Evolutionary conservation across 2,329 filamentous ascomycete species (phyloP), one percentile per base, ranked within the genome.

Genomic region (Trichoderma harzianum): DNA sequence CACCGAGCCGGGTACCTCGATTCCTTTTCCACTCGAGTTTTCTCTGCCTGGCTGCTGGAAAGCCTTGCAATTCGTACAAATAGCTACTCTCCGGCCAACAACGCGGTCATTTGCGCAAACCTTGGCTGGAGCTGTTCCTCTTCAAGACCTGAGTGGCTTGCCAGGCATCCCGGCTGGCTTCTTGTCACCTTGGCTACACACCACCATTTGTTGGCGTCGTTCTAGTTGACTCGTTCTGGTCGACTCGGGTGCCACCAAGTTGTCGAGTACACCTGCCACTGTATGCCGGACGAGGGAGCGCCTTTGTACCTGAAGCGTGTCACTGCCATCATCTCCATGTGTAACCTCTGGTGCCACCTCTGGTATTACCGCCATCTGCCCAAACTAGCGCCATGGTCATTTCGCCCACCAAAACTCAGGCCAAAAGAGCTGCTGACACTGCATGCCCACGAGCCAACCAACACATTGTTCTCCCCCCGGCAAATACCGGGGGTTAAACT

Each of bases 341-440:
- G 55, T n/a, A 60, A 34, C 55, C 16, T 30, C 55, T 39, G 58
- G 58, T 61, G 21, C 30, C 10, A n/a, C 63, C 63, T 66, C 28
- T 36, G 34, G 14, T 32, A 39, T 53, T 24, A 21, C 28, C 62
- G 28, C 43, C 43, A 53, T 30, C 43, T 32, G 21, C n/a, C 51
- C 28, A n/a, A 30, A 65, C 28, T 63, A 36, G 67, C 55, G 47
- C 34, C 62, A 53, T 14, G 26, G 43, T 16, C 53, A 18, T 67
- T 67, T 67, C 64, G 51, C 60, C 39, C 43, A 16, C 60, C 36
- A 43, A 57, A 21, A 34, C 60, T 32, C 24, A 47, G 34, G 32
- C 65, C 36, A 34, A 51, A 21, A 24, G 28, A 32, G 30, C 32
- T 70, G 68, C 68, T 70, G 68, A 70, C 68, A 64, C 10, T 55